Percentiles rank a stretch among this genome's conserved stretches.
phyloP scores from a whole-genome alignment of 805 yeast genomes.

The Wickerhamiella nectarea region DNA sequence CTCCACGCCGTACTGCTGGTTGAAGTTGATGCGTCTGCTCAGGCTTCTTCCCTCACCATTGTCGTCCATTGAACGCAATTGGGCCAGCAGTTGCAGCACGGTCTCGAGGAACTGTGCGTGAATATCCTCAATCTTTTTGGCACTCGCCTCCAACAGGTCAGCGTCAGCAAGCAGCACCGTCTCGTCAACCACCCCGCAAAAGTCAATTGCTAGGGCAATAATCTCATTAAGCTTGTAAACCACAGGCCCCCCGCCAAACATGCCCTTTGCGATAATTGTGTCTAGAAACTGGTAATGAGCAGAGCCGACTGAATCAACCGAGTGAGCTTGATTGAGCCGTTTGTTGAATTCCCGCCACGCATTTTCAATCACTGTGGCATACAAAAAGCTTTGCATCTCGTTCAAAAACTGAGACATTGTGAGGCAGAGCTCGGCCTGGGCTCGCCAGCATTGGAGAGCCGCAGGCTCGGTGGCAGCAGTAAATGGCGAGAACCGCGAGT shows the following conservation, averaged over 20 bases:
- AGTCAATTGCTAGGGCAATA: conserved; percentile 21
- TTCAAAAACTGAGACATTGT: conserved; percentile 26
- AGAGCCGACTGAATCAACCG: conserved; percentile 26
- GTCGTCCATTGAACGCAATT: conserved; percentile 19
- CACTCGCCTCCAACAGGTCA: not conserved
- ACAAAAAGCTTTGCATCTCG: conserved; percentile 27
- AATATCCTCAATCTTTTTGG: not conserved
- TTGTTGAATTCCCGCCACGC: conserved; percentile 24
- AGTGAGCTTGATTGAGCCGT: conserved; percentile 14
- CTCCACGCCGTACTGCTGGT: conserved; percentile 21
- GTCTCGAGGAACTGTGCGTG: not conserved
- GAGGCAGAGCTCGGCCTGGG: conserved; percentile 18
- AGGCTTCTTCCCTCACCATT: conserved; percentile 24
- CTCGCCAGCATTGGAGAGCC: conserved; percentile 17
- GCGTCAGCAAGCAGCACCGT: conserved; percentile 7
- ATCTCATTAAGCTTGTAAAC: conserved; percentile 25
- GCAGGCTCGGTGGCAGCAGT: conserved; percentile 13
- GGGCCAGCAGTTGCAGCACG: not conserved
- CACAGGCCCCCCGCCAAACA: conserved; percentile 23
- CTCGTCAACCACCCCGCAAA: conserved; percentile 14
- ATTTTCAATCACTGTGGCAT: conserved; percentile 28
- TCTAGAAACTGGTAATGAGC: conserved; percentile 25
- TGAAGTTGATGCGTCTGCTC: conserved; percentile 27
- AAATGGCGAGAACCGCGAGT: conserved; percentile 5
- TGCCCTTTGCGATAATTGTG: conserved; percentile 23